Percentiles rank a stretch among this genome's conserved stretches.
Conservation (phyloP, 2,329 filamentous ascomycete species). For the Pseudovirgaria hyperparasitica region DNA sequence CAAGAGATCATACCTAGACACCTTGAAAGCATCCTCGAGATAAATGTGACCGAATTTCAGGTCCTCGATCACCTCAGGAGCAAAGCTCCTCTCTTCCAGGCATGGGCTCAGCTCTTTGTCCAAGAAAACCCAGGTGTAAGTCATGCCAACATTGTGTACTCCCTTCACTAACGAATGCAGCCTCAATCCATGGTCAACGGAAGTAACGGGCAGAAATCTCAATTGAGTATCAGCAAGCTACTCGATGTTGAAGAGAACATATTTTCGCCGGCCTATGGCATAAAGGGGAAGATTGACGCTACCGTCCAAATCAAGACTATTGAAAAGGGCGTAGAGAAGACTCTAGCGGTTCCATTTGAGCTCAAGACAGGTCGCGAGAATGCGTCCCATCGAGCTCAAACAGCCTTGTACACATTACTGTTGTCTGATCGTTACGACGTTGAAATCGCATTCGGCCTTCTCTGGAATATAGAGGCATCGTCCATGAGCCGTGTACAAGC, state of each 20-base stretch:
- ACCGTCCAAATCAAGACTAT: slow-evolving; percentile 80
- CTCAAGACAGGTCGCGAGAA: slow-evolving; percentile 86
- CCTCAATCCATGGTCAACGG: slow-evolving; percentile 64
- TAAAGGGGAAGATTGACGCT: slow-evolving; percentile 96
- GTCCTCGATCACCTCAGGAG: slow-evolving; percentile 70
- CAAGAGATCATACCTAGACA: slow-evolving; percentile 60
- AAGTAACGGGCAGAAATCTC: slow-evolving; percentile 60
- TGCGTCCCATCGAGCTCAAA: slow-evolving; percentile 79
- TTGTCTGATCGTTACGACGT: slow-evolving; percentile 92
- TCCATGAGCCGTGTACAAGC: slow-evolving; percentile 76
- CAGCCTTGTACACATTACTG: slow-evolving; percentile 82
- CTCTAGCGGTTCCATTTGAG: slow-evolving; percentile 81
- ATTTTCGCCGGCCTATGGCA: slow-evolving; percentile 93
- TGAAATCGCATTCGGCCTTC: slow-evolving; percentile 74
- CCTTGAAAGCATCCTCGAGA: slow-evolving; percentile 79
- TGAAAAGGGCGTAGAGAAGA: slow-evolving; percentile 52
- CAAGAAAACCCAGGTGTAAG: slow-evolving; percentile 54
- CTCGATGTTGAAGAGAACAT: slow-evolving; percentile 96
- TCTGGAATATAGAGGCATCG: slow-evolving; percentile 92
- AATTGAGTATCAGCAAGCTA: slow-evolving; percentile 81
- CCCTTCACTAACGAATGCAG: slow-evolving; percentile 28
- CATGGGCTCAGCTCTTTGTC: slow-evolving; percentile 77
- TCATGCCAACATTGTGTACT: slow-evolving; percentile 3
- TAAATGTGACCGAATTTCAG: slow-evolving; percentile 59
- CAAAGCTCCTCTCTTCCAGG: slow-evolving; percentile 69